phyloP scores from a whole-genome alignment of 106 monocot species.

The Iris macrosiphon region DNA sequence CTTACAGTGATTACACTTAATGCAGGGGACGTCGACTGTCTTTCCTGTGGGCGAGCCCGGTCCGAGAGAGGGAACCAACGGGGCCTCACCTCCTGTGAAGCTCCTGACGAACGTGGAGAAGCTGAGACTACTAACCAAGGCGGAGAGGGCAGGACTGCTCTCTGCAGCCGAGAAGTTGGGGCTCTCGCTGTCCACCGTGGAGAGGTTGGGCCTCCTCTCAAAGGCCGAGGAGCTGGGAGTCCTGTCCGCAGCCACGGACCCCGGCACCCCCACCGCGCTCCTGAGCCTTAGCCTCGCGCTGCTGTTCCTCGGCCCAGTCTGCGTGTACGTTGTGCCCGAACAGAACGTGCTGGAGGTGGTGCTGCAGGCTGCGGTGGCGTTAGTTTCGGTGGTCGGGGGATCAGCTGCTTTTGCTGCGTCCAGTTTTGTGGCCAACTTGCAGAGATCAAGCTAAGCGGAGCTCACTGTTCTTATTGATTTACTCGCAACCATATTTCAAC shows the following conservation, averaged over 20 bases:
- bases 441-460: slow-evolving; percentile 44
- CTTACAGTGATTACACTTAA: too few relatives aligned
- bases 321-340: slow-evolving; percentile 72
- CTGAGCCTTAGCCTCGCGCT: slow-evolving; percentile 42
- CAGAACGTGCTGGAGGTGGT: slow-evolving; percentile 56
- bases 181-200: slow-evolving; percentile 70
- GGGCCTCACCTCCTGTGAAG: slow-evolving; percentile 39
- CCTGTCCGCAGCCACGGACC: slow-evolving; percentile 82
- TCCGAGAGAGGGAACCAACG: slow-evolving; percentile 21
- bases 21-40: slow-evolving; percentile 63
- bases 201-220: slow-evolving; percentile 80
- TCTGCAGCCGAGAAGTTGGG: slow-evolving; percentile 76
- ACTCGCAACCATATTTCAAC: too few relatives aligned
- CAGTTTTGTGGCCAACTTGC: slow-evolving; percentile 71
- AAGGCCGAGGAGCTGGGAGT: slow-evolving; percentile 86
- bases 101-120: slow-evolving; percentile 94
- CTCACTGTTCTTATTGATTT: too few relatives aligned
- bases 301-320: slow-evolving; percentile 54
- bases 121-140: slow-evolving; percentile 83
- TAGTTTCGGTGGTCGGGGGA: slow-evolving; percentile 57
- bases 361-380: slow-evolving; percentile 54
- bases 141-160: slow-evolving; percentile 91
- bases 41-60: slow-evolving; percentile 59
- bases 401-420: slow-evolving; percentile 84
- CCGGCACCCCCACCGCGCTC: slow-evolving; percentile 46